Evolutionary conservation across 1,139 yeast species (phyloP), one percentile per base, ranked within the genome.

Genomic region (Candida dubliniensis): DNA sequence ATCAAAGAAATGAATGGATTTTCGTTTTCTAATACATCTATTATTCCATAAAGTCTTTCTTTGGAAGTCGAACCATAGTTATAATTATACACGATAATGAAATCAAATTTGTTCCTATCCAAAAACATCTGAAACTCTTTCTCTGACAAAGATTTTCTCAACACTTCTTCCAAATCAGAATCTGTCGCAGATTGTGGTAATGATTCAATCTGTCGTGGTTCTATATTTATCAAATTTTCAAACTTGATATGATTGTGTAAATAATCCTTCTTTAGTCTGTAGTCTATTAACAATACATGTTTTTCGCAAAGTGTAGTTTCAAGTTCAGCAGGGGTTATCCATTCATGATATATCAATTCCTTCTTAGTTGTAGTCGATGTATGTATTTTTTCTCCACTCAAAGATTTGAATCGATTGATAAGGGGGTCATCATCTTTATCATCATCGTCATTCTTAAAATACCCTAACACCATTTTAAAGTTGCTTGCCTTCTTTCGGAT

Each of bases 141-240:
- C 8, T 71, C 69, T 1, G 88, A 81, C 6, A 86, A 66, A 6
- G 74, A 71, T 30, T 80, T 61, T 33, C 78, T 66, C 24, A 91
- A 68, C 30, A 78, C 65, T 31, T 73, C 77, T 53, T 84, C 87
- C 26, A 89, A 61, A 43, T 83, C 88, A 41, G 64, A 68, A 54
- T 84, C 91, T 1, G 76, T 71, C 49, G 76, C 57, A 7, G 38
- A 24, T 9, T 43, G 36, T 12, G 40, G 30, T 9, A 47, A 18
- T 3, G 27, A 8, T 8, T 38, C 34, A 8, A 49, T 34, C 24
- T 26, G 15, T 7, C 15, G 50, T 4, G 96, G 96, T 45, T 87
- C 95, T 11, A 89, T 76, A 58, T 90, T 85, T 13, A 87, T 75
- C 8, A 84, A 62, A 39, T 83, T 76, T 1, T 67, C 60, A 31